Percentiles rank a stretch among this genome's conserved stretches.
Conservation (phyloP, 139 green algal species). For the Chlorella ohadii region DNA sequence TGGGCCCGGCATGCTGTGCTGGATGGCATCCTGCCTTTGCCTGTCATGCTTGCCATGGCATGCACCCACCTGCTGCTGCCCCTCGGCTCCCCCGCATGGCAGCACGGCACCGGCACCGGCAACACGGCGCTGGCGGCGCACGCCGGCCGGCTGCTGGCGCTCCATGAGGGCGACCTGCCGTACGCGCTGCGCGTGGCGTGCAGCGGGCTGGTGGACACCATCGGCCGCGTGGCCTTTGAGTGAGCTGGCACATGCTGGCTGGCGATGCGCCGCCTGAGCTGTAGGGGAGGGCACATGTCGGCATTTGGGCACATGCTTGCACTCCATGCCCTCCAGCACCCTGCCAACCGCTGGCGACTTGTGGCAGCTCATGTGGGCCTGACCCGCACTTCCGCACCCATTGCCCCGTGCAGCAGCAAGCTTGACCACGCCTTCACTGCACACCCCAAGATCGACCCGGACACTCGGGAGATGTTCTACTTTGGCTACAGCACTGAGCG, state of each 20-base stretch:
- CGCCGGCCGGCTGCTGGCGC: constrained; percentile 64
- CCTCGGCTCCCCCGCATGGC: no score
- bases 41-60: no score
- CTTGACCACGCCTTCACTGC: constrained; percentile 75
- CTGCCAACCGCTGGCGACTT: no score
- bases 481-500: constrained; percentile 61
- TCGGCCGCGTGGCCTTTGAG: constrained; percentile 55
- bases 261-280: not conserved
- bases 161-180: constrained; percentile 81
- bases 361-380: no score
- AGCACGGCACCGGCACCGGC: constrained; percentile 39
- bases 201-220: constrained; percentile 69
- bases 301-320: no score
- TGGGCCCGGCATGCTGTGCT: no score
- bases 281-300: no score
- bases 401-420: constrained; percentile 5
- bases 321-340: no score
- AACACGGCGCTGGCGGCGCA: constrained; percentile 84
- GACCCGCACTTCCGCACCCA: no score
- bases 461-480: constrained; percentile 54
- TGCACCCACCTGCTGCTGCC: no score
- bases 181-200: constrained; percentile 50
- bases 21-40: no score
- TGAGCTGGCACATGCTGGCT: not conserved
- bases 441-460: constrained; percentile 83